These are phyloP conservation scores for Lachnellula cervina DNA, from an alignment of 2,329 filamentous ascomycete species.

Conservation along the genomic window DNA sequence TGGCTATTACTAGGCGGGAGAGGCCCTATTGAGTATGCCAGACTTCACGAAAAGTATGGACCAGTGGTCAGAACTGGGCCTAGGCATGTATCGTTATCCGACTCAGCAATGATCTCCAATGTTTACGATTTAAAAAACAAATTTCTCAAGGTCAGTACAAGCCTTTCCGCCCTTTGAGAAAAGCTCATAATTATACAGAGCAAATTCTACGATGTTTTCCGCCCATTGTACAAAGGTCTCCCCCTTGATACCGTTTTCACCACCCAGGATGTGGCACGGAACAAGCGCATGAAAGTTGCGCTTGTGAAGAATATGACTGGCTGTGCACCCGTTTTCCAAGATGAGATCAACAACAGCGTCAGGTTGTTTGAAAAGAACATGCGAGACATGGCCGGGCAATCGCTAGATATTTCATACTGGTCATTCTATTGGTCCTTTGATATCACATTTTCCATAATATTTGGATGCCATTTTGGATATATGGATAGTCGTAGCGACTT, in stretches of 20 bases:
- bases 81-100: not conserved
- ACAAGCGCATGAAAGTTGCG: not conserved
- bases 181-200: too few species aligned
- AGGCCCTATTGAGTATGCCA: not conserved
- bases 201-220: not conserved
- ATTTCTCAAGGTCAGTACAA: not conserved
- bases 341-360: not conserved
- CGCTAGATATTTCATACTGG: not conserved
- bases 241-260: not conserved
- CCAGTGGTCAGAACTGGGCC: slow-evolving; percentile 15
- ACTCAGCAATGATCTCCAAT: not conserved
- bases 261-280: not conserved
- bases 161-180: too few species aligned
- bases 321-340: not conserved
- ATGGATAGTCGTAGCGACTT: not conserved
- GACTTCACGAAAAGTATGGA: slow-evolving; percentile 31
- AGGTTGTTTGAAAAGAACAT: not conserved
- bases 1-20: not conserved
- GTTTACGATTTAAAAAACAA: not conserved
- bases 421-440: not conserved
- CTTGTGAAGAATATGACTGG: not conserved
- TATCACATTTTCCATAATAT: not conserved
- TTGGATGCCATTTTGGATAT: not conserved
- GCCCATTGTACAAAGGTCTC: not conserved
- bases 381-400: not conserved